Conservation (phyloP, 2,329 filamentous ascomycete genomes). For the Xylaria sp. region DNA sequence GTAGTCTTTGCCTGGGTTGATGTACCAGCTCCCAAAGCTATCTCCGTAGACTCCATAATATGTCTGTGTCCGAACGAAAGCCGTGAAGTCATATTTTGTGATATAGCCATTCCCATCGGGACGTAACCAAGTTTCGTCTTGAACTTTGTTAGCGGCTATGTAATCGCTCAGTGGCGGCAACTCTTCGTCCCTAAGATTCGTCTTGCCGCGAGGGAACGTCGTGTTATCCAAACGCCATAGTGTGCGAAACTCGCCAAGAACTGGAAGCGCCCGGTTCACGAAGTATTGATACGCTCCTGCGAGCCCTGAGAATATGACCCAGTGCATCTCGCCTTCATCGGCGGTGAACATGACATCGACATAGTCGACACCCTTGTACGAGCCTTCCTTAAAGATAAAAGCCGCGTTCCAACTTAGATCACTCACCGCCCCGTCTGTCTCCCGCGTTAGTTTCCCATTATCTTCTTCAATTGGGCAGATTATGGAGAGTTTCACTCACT, state of each 20-base stretch:
- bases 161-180: constrained; percentile 59
- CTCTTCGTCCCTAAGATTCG: constrained; percentile 57
- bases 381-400: constrained; percentile 52
- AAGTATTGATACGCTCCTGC: constrained; percentile 67
- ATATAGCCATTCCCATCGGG: constrained; percentile 59
- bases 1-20: constrained; percentile 63
- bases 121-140: constrained; percentile 65
- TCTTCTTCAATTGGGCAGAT: neutral
- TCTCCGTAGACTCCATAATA: constrained; percentile 63
- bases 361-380: constrained; percentile 53
- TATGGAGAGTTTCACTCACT: constrained; percentile 40
- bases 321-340: constrained; percentile 61
- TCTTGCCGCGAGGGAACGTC: constrained; percentile 60
- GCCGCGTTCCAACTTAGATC: constrained; percentile 62
- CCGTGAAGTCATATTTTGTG: constrained; percentile 61
- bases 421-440: constrained; percentile 58
- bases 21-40: constrained; percentile 63
- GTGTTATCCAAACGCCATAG: constrained; percentile 62
- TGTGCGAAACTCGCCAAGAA: constrained; percentile 62
- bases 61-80: constrained; percentile 53
- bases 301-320: constrained; percentile 61
- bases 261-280: constrained; percentile 61
- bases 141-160: constrained; percentile 58
- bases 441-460: neutral
- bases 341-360: constrained; percentile 62